Percentiles rank a stretch among this genome's conserved stretches.
phyloP scores from a whole-genome alignment of 345 rosid genomes.

The Corymbia maculata region DNA sequence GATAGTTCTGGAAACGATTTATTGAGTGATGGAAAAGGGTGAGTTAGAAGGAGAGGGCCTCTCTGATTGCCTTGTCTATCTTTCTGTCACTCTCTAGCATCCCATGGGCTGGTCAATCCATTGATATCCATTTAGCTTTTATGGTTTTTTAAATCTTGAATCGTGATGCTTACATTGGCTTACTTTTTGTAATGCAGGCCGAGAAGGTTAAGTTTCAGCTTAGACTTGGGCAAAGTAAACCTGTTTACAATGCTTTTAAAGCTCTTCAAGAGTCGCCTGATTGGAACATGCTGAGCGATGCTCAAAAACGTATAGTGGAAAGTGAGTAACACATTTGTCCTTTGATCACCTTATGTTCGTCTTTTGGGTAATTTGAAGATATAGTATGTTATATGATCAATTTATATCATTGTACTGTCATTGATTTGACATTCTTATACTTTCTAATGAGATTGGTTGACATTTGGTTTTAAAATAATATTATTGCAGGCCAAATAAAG shows the following conservation, averaged over 20 bases:
- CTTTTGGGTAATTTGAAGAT: background rate
- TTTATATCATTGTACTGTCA: background rate
- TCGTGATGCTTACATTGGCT: background rate
- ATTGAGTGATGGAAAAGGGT: background rate
- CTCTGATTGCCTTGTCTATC: background rate
- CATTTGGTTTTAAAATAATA: background rate
- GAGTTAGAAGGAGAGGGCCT: background rate
- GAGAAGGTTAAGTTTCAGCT: conserved; percentile 73
- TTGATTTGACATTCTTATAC: background rate
- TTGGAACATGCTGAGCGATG: conserved; percentile 52
- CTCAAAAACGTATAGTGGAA: conserved; percentile 66
- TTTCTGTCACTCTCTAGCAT: background rate
- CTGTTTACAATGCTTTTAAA: conserved; percentile 65
- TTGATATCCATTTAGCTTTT: background rate
- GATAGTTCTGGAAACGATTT: background rate
- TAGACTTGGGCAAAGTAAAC: conserved; percentile 71
- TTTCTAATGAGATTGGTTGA: background rate
- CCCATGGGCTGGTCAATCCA: background rate
- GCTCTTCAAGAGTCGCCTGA: conserved; percentile 63
- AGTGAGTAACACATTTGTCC: conserved; percentile 21
- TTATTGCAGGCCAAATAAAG: conserved; percentile 52
- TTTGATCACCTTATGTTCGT: background rate
- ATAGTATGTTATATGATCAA: background rate
- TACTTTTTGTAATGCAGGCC: conserved; percentile 29
- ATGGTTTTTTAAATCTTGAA: background rate